Evolutionary conservation across 106 monocot species (phyloP), one percentile per base, ranked within the genome.

Genomic region (Iris macrosiphon): DNA sequence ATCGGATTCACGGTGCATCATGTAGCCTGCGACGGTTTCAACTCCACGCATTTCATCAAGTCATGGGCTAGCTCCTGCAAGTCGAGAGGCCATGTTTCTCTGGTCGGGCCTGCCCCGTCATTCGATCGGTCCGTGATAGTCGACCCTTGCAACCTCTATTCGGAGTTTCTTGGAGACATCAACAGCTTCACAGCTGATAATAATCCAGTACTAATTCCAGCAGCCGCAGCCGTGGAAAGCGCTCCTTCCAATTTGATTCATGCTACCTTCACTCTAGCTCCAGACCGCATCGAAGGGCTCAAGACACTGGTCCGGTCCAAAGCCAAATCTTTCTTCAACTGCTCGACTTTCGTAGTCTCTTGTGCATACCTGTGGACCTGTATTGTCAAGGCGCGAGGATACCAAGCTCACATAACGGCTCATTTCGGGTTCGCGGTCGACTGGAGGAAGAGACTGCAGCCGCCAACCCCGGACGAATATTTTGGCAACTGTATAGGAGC

Each of bases 1-100:
- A 13, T 77, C 49, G 77, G 71, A 22, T 32, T 67, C 27, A n/a
- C 38, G 21, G 47, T 66, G 12, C 66, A 77, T 48, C 77, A 77
- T 43, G 63, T 61, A 5, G 65, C 40, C 11, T 66, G 77, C 56
- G 77, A 77, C 42, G 71, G 65, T 31, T 17, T 32, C 1, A 59
- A 52, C 54, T 66, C 77, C 14, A 60, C 42, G 28, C 53, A 69
- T 6, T 77, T 77, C 66, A 4, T 77, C 49, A 68, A 52, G 14
- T 14, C 71, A 7, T 77, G 77, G 77, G 70, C 57, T 7, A 30
- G 45, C 10, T 59, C 65, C 19, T n/a, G n/a, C n/a, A n/a, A n/a
- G n/a, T 71, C 52, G 22, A 28, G 13, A 4, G 19, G 6, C 29
- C 16, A 8, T 0, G 29, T 49, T 9, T 14, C 42, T 14, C 25